Percentiles rank a stretch among this genome's conserved stretches.
Conservation (phyloP, 2,329 filamentous ascomycete genomes). For the Pyrenochaeta sp. region DNA sequence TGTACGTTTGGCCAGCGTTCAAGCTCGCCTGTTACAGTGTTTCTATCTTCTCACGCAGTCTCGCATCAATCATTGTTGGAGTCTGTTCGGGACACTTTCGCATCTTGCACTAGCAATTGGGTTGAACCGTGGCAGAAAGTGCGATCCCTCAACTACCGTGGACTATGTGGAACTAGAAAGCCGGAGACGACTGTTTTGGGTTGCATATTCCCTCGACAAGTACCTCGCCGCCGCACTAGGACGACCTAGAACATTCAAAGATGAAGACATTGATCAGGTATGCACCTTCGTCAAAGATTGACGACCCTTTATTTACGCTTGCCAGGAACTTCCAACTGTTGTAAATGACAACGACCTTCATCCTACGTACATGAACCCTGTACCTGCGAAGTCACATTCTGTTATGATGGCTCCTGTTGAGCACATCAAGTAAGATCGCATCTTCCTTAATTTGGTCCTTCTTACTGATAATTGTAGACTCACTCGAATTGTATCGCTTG, state of each 20-base stretch:
- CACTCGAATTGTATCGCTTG: slow-evolving; percentile 53
- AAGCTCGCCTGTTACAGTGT: slow-evolving; percentile 65
- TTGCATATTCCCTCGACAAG: slow-evolving; percentile 67
- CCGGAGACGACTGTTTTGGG: slow-evolving; percentile 68
- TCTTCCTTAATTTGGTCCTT: too few species aligned
- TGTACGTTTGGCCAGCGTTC: slow-evolving; percentile 63
- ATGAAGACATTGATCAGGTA: slow-evolving; percentile 70
- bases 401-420: slow-evolving; percentile 57
- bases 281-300: slow-evolving; percentile 7
- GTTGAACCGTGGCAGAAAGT: slow-evolving; percentile 50
- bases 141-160: slow-evolving; percentile 33
- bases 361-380: slow-evolving; percentile 33
- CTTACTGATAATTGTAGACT: too few species aligned
- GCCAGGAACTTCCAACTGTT: slow-evolving; percentile 45
- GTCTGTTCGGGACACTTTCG: slow-evolving; percentile 64
- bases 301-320: background rate
- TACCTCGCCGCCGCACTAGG: slow-evolving; percentile 70
- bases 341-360: slow-evolving; percentile 45
- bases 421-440: slow-evolving; percentile 55
- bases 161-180: slow-evolving; percentile 61
- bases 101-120: slow-evolving; percentile 61
- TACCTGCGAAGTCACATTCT: slow-evolving; percentile 40
- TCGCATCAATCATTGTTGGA: slow-evolving; percentile 68
- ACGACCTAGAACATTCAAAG: slow-evolving; percentile 66
- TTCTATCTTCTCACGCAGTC: slow-evolving; percentile 67